Evolutionary conservation across 2,329 filamentous ascomycete genomes (phyloP).

Genomic region (Aspergillus tubingensis): DNA sequence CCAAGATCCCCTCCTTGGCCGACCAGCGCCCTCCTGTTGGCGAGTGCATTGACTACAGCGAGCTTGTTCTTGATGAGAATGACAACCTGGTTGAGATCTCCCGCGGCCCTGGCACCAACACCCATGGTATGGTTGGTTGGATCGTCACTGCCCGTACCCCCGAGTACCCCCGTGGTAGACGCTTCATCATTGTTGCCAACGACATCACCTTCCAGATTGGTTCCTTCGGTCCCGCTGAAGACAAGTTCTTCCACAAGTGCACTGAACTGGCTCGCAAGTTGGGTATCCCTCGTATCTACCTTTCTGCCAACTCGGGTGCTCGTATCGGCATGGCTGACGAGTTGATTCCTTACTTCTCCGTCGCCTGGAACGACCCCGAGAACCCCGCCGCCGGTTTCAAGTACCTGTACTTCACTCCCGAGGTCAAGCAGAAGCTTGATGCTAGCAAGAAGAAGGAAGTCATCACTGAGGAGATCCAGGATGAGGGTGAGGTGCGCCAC

Average conservation of each 20-base stretch:
- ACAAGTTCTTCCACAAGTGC: conserved; percentile 99
- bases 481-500: conserved; percentile 86
- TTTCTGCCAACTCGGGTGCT: conserved; percentile 98
- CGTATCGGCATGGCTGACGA: conserved; percentile 96
- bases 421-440: conserved; percentile 83
- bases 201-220: conserved; percentile 99
- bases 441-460: conserved; percentile 73
- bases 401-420: conserved; percentile 90
- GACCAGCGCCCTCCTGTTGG: conserved; percentile 81
- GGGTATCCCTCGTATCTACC: conserved; percentile 93
- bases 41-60: conserved; percentile 90
- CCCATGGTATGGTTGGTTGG: conserved; percentile 98
- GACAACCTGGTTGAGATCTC: conserved; percentile 92
- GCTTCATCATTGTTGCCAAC: conserved; percentile 96
- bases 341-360: conserved; percentile 94
- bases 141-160: conserved; percentile 91
- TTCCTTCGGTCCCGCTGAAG: conserved; percentile 93
- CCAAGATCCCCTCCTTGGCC: conserved; percentile 70
- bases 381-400: conserved; percentile 91
- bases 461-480: conserved; percentile 82
- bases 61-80: conserved; percentile 91
- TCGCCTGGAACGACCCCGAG: conserved; percentile 85
- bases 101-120: conserved; percentile 92
- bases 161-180: conserved; percentile 88
- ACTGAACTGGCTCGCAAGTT: conserved; percentile 92